A percentile compares a stretch with the other conserved stretches of the same genome.
These are phyloP conservation scores for Fagopyrum esculentum DNA, from an alignment of 148 eudicot genomes.

Conservation along the genomic window DNA sequence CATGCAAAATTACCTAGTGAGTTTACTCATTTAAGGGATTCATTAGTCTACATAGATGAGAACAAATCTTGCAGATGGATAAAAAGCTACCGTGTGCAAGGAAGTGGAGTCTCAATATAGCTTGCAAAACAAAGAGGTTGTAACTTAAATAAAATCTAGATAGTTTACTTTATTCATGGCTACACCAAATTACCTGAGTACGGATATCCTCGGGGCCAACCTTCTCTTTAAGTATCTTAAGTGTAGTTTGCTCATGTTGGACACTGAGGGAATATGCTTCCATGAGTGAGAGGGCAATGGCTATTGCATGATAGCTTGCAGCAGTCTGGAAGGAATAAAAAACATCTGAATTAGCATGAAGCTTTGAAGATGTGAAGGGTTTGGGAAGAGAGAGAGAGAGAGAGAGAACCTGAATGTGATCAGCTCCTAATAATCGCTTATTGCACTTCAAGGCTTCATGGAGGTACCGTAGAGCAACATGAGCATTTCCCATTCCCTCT, in stretches of 20 bases:
- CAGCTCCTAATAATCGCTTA: conserved; percentile 79
- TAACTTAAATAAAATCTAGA: background rate
- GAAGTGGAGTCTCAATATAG: too few species aligned
- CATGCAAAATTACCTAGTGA: too few species aligned
- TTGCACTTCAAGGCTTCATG: conserved; percentile 99
- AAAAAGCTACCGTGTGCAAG: background rate
- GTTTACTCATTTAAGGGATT: too few species aligned
- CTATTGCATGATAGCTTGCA: conserved; percentile 99
- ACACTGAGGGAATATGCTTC: conserved; percentile 97
- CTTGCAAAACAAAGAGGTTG: background rate
- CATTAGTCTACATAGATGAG: background rate
- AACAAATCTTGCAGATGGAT: background rate
- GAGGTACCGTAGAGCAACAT: conserved; percentile 93
- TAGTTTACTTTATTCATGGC: background rate
- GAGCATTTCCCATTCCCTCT: conserved; percentile 98
- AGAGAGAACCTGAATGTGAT: conserved; percentile 88
- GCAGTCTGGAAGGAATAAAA: conserved; percentile 60
- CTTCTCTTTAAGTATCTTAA: conserved; percentile 91
- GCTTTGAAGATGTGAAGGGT: background rate
- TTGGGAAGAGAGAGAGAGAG: conserved; percentile 6
- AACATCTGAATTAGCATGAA: background rate
- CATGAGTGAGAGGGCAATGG: conserved; percentile 97
- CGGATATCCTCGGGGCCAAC: conserved; percentile 94
- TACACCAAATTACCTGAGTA: conserved; percentile 58
- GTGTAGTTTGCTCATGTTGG: conserved; percentile 97